Evolutionary conservation across 345 rosid genomes (phyloP).

Genomic region (Acer saccharum): DNA sequence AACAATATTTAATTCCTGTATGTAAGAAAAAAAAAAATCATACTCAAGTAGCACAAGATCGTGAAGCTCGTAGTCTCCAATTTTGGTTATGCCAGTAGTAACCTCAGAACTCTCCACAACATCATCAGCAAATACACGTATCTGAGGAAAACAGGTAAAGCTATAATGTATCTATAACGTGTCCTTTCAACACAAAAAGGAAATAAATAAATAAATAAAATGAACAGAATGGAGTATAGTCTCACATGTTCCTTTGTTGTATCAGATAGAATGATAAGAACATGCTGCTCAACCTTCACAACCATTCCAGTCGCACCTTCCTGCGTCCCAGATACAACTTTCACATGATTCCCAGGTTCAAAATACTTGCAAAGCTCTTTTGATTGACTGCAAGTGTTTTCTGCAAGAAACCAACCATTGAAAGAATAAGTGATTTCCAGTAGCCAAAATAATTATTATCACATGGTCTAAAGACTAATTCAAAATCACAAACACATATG

Average conservation of each 20-base stretch:
- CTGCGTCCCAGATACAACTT: slow-evolving; percentile 91
- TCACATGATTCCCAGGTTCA: slow-evolving; percentile 97
- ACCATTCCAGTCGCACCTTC: slow-evolving; percentile 99
- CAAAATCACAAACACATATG: neutral
- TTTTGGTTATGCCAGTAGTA: slow-evolving; percentile 81
- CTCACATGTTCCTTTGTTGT: slow-evolving; percentile 96
- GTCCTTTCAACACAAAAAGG: neutral
- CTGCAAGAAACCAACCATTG: slow-evolving; percentile 40
- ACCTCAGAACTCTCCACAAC: slow-evolving; percentile 98
- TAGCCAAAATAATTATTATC: neutral
- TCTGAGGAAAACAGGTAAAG: slow-evolving; percentile 44
- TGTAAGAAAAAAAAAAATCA: slow-evolving; percentile 27
- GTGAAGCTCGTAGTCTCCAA: slow-evolving; percentile 94
- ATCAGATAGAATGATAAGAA: slow-evolving; percentile 82
- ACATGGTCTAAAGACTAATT: neutral
- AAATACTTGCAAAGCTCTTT: slow-evolving; percentile 91
- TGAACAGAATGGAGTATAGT: neutral
- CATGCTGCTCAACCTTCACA: slow-evolving; percentile 94
- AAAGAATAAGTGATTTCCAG: slow-evolving; percentile 11
- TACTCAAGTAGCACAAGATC: slow-evolving; percentile 96
- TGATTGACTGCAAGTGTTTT: slow-evolving; percentile 84
- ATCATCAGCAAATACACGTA: slow-evolving; percentile 90
- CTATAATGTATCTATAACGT: neutral
- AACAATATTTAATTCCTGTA: slow-evolving; percentile 7
- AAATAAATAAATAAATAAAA: slow-evolving; percentile 1